Evolutionary conservation across 345 rosid species (phyloP).

Genomic region (Conringia planisiliqua): DNA sequence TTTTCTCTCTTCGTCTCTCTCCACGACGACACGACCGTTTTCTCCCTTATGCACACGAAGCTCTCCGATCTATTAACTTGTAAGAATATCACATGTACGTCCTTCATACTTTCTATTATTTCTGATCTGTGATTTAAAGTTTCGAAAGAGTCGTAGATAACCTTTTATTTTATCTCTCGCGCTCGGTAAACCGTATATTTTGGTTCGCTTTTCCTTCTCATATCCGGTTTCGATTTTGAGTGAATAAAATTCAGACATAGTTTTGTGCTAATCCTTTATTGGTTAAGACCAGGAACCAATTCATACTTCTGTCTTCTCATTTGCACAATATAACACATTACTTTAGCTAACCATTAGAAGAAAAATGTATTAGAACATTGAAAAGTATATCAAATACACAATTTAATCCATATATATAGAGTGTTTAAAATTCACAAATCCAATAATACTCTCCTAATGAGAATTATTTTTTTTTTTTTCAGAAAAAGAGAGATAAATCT

Average conservation of each 20-base stretch:
- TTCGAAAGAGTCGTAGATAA: not conserved
- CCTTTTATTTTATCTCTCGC: not conserved
- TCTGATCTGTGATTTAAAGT: not conserved
- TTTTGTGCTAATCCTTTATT: not conserved
- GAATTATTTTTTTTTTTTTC: no score
- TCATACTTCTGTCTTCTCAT: not conserved
- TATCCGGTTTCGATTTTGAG: not conserved
- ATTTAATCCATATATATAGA: not conserved
- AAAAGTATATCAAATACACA: not conserved
- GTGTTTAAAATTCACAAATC: not conserved
- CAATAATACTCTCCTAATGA: constrained; percentile 7
- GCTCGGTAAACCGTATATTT: not conserved
- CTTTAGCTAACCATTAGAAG: not conserved
- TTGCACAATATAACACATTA: not conserved
- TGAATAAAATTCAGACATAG: not conserved
- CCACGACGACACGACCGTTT: not conserved
- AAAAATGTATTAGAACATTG: not conserved
- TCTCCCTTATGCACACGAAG: not conserved
- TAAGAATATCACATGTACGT: not conserved
- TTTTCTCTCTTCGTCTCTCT: constrained; percentile 18
- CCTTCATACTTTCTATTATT: not conserved
- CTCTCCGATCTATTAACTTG: constrained; percentile 28
- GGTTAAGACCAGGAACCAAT: not conserved
- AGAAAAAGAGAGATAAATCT: not conserved
- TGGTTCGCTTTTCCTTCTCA: not conserved